A percentile compares a stretch with the other conserved stretches of the same genome.
phyloP scores from a whole-genome alignment of 192 early-diverging fungal genomes.

The Rhizophagus sp. region DNA sequence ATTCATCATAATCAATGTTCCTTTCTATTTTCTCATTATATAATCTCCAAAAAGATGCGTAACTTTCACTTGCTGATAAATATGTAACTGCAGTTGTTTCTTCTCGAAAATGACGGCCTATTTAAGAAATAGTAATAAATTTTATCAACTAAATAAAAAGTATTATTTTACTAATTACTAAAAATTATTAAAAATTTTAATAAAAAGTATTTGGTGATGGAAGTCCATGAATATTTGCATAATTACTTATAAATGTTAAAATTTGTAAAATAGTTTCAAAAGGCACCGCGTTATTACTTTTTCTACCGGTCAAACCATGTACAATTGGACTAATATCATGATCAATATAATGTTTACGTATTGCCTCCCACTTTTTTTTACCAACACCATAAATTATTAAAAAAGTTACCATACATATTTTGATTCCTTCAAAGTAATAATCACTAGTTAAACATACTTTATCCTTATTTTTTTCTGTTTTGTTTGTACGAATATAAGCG shows the following conservation, averaged over 20 bases:
- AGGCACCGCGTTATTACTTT: not conserved
- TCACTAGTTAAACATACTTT: not conserved
- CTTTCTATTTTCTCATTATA: not conserved
- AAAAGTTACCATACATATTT: not conserved
- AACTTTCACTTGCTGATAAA: constrained; percentile 1
- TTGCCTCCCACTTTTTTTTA: not conserved
- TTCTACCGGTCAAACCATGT: not conserved
- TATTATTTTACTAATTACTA: constrained; percentile 2
- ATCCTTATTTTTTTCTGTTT: too few species aligned
- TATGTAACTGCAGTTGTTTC: not conserved
- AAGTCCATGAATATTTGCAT: not conserved
- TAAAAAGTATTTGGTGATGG: not conserved
- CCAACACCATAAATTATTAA: not conserved
- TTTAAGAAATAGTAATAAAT: not conserved
- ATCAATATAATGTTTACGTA: not conserved
- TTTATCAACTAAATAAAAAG: not conserved
- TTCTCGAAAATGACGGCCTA: not conserved
- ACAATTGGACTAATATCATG: not conserved
- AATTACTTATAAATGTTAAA: not conserved
- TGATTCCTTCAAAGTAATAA: not conserved
- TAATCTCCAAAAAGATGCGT: not conserved
- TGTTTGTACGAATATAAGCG: too few species aligned
- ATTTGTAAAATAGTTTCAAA: constrained; percentile 2
- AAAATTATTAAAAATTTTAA: constrained; percentile 3
- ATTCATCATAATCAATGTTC: not conserved